Base-by-base conservation (phyloP, 148 eudicot genomes). In the Beta vulgaris region DNA sequence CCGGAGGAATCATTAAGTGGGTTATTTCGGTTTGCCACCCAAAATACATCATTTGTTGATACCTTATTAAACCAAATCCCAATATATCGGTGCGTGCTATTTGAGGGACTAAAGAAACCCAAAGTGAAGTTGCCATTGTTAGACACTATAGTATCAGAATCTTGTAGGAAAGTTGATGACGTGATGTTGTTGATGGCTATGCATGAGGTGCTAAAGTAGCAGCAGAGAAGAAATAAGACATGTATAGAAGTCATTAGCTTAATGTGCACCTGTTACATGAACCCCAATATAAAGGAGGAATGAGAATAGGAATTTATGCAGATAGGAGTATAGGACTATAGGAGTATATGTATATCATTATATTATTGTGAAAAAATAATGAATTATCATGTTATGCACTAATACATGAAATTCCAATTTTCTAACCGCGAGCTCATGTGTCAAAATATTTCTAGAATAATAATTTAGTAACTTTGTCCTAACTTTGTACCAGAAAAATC, bases 1-100 rank as follows among this genome's bases (percentile, higher is more conserved):
- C 89, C 83, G 3, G 85, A 81, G 31, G 86, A 81, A 48, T 86
- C 89, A 42, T 34, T 77, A 19, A 84, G 74, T 37, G 87, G 89
- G 43, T 26, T 79, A 49, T 84, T 76, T 46, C 87, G 69, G 60
- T 86, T 84, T 16, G 84, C 89, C 14, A 84, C 85, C 89, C 89
- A 86, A 10, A 81, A 62, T 43, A 73, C 62, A 49, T 76, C 61
- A 10, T 48, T 73, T 9, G 15, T 70, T 7, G 78, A 26, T 53
- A 72, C 68, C 58, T 74, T 32, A 61, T 57, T 74, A 35, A 73
- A 86, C 89, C 89, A 86, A 29, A 84, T 84, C 26, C 89, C 89
- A 9, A 84, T 78, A 29, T 84, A 86, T 2, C 87, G 78, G 61
- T 81, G 79, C 1, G 75, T 81, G 4, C 81, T 76, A 46, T 84